Evolutionary conservation across 441 rosid genomes (phyloP), one percentile per base, ranked within the genome.

Genomic region (Syzygium syzygioides): DNA sequence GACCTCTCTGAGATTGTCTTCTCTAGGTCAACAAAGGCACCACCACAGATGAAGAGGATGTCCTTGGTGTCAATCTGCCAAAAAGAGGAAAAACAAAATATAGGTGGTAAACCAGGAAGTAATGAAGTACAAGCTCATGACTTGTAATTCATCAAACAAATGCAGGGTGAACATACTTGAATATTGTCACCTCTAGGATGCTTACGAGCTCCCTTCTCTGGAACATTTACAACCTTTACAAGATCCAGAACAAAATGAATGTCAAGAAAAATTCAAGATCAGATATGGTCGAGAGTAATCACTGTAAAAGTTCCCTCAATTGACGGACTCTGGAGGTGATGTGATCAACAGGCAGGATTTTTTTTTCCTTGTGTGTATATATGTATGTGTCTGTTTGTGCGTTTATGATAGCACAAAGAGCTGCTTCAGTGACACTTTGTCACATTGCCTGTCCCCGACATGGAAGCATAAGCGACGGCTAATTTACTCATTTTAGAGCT

Each of bases 131-230:
- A 45, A 79, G 57, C 50, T 18, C 45, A 68, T 48, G 57, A 54
- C 66, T 56, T 37, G 25, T 83, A 20, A 66, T 26, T 55, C 32
- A 79, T 28, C 34, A 32, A 57, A 83, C 18, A 86, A 89, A 86
- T 41, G n/a, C n/a, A 76, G 54, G 13, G 48, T 13, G 17, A 48
- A 56, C 48, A n/a, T 92, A 97, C 99, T 99, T 98, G 99, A 92
- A 98, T 98, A 91, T 98, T 97, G 91, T 98, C 99, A 87, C 99
- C 99, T 91, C 99, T 94, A 56, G 99, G 99, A 91, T 98, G 99
- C 94, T 98, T 98, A 86, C 99, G 93, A 91, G 99, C 99, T 89
- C 99, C 99, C 92, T 98, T 97, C 93, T 97, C 99, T 68, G 99
- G 99, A 89, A 98, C 99, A 93, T 96, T 98, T 89, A 98, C 99